phyloP scores from a whole-genome alignment of 768 basidiomycete species.

The Pleurotus platypus region DNA sequence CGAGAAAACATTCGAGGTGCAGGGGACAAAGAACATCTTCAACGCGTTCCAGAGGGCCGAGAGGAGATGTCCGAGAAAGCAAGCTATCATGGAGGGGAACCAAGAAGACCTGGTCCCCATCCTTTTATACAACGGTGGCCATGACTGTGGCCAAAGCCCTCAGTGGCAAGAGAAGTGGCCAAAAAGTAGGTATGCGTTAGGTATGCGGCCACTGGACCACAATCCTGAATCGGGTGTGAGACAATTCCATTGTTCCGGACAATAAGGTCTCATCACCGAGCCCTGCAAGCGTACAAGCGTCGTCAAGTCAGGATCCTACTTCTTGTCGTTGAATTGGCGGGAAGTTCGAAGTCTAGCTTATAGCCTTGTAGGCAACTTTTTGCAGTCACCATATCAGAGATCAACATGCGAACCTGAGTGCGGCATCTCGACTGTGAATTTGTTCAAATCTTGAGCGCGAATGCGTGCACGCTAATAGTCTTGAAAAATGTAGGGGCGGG shows the following conservation, averaged over 20 bases:
- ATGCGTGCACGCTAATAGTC: constrained; percentile 29
- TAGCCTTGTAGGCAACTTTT: constrained; percentile 28
- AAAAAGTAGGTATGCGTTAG: neutral
- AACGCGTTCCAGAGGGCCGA: neutral
- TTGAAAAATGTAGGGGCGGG: constrained; percentile 16
- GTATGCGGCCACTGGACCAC: neutral
- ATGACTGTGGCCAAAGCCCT: neutral
- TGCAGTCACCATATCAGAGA: constrained; percentile 21
- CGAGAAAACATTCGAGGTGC: neutral
- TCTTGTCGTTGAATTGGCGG: constrained; percentile 26
- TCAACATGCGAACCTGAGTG: constrained; percentile 19
- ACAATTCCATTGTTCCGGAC: neutral
- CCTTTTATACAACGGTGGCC: neutral
- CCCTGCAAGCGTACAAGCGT: constrained; percentile 28
- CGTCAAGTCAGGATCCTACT: constrained; percentile 28
- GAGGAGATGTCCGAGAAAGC: neutral
- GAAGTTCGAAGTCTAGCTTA: constrained; percentile 19
- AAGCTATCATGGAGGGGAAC: neutral
- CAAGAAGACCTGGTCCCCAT: neutral
- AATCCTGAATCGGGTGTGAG: neutral
- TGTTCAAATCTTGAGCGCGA: constrained; percentile 28
- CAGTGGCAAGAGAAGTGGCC: neutral
- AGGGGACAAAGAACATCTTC: neutral
- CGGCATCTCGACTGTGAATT: constrained; percentile 11
- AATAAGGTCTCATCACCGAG: neutral